Conservation (phyloP, 805 yeast species). For the Wickerhamiella bombiphila region DNA sequence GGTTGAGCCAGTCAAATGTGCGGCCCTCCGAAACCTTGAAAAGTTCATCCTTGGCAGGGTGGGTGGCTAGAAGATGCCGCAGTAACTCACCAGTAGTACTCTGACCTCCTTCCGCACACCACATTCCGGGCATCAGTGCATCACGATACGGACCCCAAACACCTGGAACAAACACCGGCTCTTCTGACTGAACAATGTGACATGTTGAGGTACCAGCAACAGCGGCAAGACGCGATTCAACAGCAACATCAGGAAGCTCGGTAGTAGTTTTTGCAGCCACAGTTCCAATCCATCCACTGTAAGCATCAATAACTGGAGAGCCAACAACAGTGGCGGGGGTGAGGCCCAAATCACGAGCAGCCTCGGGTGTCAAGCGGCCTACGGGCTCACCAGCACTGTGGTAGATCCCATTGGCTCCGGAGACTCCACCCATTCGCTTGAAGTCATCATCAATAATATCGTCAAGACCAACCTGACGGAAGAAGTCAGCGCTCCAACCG, state of each 20-base stretch:
- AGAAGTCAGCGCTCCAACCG: constrained; percentile 84
- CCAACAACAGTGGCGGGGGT: constrained; percentile 73
- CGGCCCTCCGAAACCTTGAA: constrained; percentile 45
- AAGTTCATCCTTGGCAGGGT: constrained; percentile 73
- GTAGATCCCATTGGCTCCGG: constrained; percentile 56
- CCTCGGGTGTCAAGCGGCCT: constrained; percentile 47
- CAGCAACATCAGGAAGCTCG: constrained; percentile 24
- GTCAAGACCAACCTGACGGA: constrained; percentile 49
- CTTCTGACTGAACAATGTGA: constrained; percentile 73
- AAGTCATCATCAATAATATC: constrained; percentile 70
- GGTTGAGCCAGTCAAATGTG: constrained; percentile 69
- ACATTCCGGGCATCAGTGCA: constrained; percentile 73
- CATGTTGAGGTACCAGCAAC: constrained; percentile 98
- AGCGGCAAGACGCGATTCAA: constrained; percentile 83
- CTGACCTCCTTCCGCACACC: constrained; percentile 99
- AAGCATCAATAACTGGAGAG: constrained; percentile 93
- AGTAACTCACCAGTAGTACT: constrained; percentile 90
- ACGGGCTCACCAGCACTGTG: constrained; percentile 82
- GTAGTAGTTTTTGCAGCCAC: constrained; percentile 76
- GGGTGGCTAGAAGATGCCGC: constrained; percentile 74
- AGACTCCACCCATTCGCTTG: constrained; percentile 68
- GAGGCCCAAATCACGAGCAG: constrained; percentile 77
- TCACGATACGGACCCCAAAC: constrained; percentile 99
- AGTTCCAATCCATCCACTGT: constrained; percentile 98
- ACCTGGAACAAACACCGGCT: constrained; percentile 82